These are phyloP conservation scores for Oxyria digyna DNA, from an alignment of 148 eudicot genomes.

Conservation along the genomic window DNA sequence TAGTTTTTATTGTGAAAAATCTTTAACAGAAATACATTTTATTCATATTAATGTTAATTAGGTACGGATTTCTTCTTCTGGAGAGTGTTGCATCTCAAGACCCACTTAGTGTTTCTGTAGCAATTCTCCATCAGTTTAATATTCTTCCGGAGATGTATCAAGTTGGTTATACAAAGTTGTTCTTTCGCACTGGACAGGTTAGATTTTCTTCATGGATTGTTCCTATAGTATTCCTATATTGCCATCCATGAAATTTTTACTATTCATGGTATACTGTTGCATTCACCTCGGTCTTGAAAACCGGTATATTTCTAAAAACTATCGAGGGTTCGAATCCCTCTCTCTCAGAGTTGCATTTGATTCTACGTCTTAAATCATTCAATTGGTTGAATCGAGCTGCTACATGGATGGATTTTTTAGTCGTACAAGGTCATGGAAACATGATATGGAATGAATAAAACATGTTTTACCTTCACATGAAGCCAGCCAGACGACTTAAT, in stretches of 20 bases:
- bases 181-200: conserved; percentile 96
- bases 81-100: conserved; percentile 76
- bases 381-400: background rate
- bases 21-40: background rate
- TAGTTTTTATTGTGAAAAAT: background rate
- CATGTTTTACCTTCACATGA: background rate
- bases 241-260: background rate
- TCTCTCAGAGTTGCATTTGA: background rate
- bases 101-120: conserved; percentile 77
- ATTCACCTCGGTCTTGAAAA: too few species aligned
- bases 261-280: background rate
- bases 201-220: conserved; percentile 3
- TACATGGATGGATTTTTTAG: background rate
- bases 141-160: conserved; percentile 94
- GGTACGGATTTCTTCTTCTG: conserved; percentile 81
- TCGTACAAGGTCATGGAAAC: background rate
- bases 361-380: background rate
- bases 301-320: too few species aligned
- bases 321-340: too few species aligned
- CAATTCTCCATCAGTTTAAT: conserved; percentile 87
- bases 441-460: background rate
- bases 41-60: conserved; percentile 14
- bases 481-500: too few species aligned
- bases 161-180: conserved; percentile 92
- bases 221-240: background rate